phyloP scores from a whole-genome alignment of 2,329 filamentous ascomycete genomes.

The Pseudogymnoascus sp. region DNA sequence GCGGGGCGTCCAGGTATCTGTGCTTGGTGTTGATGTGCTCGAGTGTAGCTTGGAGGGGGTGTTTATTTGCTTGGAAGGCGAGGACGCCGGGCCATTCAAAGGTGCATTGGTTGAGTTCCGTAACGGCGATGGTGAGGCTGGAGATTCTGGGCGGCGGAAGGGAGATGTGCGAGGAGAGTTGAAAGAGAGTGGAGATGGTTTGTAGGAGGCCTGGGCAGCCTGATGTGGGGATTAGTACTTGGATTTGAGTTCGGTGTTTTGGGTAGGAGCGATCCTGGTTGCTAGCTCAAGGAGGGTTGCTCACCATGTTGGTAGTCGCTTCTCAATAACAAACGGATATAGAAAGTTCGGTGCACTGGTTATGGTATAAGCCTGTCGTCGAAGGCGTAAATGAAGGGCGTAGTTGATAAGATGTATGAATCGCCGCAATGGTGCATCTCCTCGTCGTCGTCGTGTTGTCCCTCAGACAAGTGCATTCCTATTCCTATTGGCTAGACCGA shows the following conservation, averaged over 20 bases:
- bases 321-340: neutral
- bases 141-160: slow-evolving; percentile 55
- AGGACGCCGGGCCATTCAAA: slow-evolving; percentile 32
- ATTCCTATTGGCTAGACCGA: neutral
- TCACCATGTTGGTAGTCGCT: slow-evolving; percentile 4
- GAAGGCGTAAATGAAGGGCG: neutral
- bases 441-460: slow-evolving; percentile 1
- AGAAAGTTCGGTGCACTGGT: neutral
- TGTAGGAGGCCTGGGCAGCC: slow-evolving; percentile 54
- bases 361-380: neutral
- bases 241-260: slow-evolving; percentile 4
- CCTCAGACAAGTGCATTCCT: neutral
- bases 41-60: slow-evolving; percentile 38
- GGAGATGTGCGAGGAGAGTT: slow-evolving; percentile 63
- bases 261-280: slow-evolving; percentile 8
- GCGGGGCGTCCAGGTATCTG: slow-evolving; percentile 25
- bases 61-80: slow-evolving; percentile 35
- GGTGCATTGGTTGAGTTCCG: slow-evolving; percentile 60
- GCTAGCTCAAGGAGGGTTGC: neutral
- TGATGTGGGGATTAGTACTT: slow-evolving; percentile 23
- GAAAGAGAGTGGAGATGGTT: slow-evolving; percentile 65
- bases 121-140: slow-evolving; percentile 58
- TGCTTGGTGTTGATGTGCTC: slow-evolving; percentile 15
- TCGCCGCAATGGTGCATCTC: neutral
- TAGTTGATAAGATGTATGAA: slow-evolving; percentile 2